Evolutionary conservation across 345 rosid genomes (phyloP).

Genomic region (Hibiscus tridactylites): DNA sequence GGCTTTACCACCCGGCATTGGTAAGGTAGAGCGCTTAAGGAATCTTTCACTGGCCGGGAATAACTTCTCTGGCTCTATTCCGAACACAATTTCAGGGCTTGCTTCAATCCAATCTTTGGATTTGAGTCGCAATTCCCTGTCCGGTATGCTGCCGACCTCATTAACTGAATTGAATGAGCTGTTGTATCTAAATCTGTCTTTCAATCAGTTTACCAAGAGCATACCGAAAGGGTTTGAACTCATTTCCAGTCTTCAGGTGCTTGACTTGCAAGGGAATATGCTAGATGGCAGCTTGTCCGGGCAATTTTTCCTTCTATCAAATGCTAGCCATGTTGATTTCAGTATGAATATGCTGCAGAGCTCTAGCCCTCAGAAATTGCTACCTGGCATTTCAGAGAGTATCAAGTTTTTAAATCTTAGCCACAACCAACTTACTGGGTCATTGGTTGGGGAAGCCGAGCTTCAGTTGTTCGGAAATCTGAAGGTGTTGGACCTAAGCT

Average conservation of each 20-base stretch:
- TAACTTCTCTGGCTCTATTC: constrained; percentile 79
- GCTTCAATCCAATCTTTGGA: constrained; percentile 71
- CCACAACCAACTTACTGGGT: constrained; percentile 79
- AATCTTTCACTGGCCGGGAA: constrained; percentile 81
- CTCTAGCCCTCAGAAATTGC: constrained; percentile 51
- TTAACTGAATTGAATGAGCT: constrained; percentile 55
- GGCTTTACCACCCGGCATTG: constrained; percentile 50
- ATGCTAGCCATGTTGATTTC: constrained; percentile 72
- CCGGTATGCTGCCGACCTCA: constrained; percentile 59
- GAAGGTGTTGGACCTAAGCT: constrained; percentile 84
- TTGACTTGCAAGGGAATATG: constrained; percentile 78
- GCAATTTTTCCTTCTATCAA: constrained; percentile 70
- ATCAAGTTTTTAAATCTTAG: constrained; percentile 69
- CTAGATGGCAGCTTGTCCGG: constrained; percentile 70
- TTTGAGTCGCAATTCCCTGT: constrained; percentile 73
- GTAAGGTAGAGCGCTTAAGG: constrained; percentile 51
- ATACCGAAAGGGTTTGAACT: constrained; percentile 77
- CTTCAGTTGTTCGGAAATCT: constrained; percentile 62
- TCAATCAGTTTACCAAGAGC: constrained; percentile 48
- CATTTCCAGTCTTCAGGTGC: constrained; percentile 54
- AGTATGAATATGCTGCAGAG: constrained; percentile 63
- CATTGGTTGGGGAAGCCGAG: constrained; percentile 54
- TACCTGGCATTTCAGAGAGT: constrained; percentile 80
- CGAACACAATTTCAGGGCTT: constrained; percentile 62
- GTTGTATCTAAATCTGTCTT: constrained; percentile 61